Percentiles rank a stretch among this genome's conserved stretches.
Evolutionary conservation across 2,329 filamentous ascomycete species (phyloP).

Genomic region (Juglanconis sp.): DNA sequence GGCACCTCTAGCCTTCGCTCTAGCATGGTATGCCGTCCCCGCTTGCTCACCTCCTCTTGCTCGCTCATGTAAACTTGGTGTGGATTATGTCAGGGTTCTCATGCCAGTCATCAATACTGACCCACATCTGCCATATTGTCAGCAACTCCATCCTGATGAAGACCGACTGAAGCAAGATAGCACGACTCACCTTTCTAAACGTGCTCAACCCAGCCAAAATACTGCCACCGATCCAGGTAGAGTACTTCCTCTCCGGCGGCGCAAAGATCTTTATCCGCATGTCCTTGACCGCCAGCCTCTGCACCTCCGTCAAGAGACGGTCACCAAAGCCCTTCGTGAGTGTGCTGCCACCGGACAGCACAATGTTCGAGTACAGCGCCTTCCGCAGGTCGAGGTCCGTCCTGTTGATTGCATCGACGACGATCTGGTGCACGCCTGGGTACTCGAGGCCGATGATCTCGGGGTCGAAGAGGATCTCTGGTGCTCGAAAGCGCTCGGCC

Average conservation of each 20-base stretch:
- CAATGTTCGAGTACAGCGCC: conserved; percentile 91
- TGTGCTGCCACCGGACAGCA: conserved; percentile 92
- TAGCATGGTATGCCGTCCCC: background rate
- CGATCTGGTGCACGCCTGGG: conserved; percentile 94
- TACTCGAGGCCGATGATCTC: conserved; percentile 97
- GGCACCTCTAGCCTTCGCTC: background rate
- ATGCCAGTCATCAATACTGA: conserved; percentile 99
- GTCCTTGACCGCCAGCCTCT: conserved; percentile 91
- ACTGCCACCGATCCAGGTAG: conserved; percentile 97
- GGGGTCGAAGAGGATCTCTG: conserved; percentile 96
- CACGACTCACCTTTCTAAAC: conserved; percentile 80
- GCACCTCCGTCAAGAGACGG: conserved; percentile 84
- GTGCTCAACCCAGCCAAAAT: conserved; percentile 96
- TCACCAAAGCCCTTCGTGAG: conserved; percentile 97
- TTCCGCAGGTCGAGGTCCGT: conserved; percentile 96
- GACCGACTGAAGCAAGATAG: background rate
- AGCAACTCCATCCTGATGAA: background rate
- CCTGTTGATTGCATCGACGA: conserved; percentile 91
- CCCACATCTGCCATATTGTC: conserved; percentile 79
- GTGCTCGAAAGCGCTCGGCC: conserved; percentile 88
- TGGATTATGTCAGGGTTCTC: conserved; percentile 99
- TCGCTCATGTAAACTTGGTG: conserved; percentile 80
- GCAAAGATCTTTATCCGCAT: conserved; percentile 99
- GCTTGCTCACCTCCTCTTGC: background rate
- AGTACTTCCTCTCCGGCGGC: conserved; percentile 95